Percentiles rank a stretch among this genome's conserved stretches.
phyloP scores from a whole-genome alignment of 2,329 filamentous ascomycete genomes.

The Malbranchea zuffiana region DNA sequence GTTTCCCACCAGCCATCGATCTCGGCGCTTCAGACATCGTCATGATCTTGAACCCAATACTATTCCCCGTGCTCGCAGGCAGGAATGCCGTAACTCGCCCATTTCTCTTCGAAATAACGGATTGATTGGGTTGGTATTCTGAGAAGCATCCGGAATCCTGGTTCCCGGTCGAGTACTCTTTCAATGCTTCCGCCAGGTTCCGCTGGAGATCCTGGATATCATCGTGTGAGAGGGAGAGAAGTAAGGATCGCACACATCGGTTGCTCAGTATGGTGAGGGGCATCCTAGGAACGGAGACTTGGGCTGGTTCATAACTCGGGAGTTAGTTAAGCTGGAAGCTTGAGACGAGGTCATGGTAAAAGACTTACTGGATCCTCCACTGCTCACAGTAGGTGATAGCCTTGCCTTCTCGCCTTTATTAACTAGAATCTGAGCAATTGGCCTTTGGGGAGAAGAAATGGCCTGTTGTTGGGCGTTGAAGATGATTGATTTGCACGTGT shows the following conservation, averaged over 20 bases:
- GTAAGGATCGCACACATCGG: conserved; percentile 44
- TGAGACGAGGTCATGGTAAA: too few species aligned
- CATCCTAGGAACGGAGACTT: too few species aligned
- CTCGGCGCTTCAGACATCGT: conserved; percentile 34
- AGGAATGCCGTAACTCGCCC: conserved; percentile 56
- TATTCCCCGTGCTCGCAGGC: conserved; percentile 51
- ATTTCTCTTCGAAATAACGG: conserved; percentile 49
- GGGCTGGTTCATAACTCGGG: too few species aligned
- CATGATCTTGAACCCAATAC: conserved; percentile 55
- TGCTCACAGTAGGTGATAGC: too few species aligned
- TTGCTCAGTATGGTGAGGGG: conserved; percentile 50
- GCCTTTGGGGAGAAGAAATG: too few species aligned
- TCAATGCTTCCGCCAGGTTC: conserved; percentile 49
- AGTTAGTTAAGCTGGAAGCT: too few species aligned
- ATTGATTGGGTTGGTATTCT: conserved; percentile 51
- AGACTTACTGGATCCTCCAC: too few species aligned
- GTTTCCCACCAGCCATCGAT: conserved; percentile 1
- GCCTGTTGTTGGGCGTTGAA: too few species aligned
- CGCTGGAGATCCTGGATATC: conserved; percentile 49
- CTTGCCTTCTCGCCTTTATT: too few species aligned
- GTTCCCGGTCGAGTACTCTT: conserved; percentile 53
- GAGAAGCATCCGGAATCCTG: conserved; percentile 49
- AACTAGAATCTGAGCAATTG: too few species aligned
- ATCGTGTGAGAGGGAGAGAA: conserved; percentile 45
- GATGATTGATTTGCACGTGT: too few species aligned